These are phyloP conservation scores for Barbarea vulgaris DNA, from an alignment of 345 rosid genomes.

Conservation along the genomic window DNA sequence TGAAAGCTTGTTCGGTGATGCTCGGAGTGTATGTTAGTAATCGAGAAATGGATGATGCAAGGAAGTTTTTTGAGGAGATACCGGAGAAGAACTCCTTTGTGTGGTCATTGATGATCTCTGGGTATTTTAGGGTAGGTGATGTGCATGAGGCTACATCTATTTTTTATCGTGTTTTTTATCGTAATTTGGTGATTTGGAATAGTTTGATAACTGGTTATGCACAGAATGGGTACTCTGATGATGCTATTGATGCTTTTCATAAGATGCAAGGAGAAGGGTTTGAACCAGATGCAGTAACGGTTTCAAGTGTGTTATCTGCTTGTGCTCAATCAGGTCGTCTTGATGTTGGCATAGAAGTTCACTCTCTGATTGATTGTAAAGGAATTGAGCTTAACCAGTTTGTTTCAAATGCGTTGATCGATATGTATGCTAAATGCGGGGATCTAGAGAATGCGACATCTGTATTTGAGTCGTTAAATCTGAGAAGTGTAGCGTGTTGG, in stretches of 20 bases:
- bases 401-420: conserved; percentile 61
- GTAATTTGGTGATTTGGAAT: conserved; percentile 76
- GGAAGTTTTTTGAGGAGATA: conserved; percentile 58
- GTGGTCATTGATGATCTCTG: conserved; percentile 85
- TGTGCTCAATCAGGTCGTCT: conserved; percentile 70
- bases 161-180: conserved; percentile 50
- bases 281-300: conserved; percentile 66
- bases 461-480: conserved; percentile 55
- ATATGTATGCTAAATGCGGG: conserved; percentile 84
- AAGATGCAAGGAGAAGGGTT: conserved; percentile 60
- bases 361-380: conserved; percentile 43
- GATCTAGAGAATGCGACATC: conserved; percentile 56
- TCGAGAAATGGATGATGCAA: conserved; percentile 63
- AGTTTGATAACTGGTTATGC: conserved; percentile 67
- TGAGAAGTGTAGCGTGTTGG: conserved; percentile 63
- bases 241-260: conserved; percentile 58
- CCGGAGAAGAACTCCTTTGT: conserved; percentile 65
- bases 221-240: conserved; percentile 57
- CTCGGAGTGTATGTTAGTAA: conserved; percentile 59
- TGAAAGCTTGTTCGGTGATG: conserved; percentile 79
- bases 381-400: conserved; percentile 57
- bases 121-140: conserved; percentile 62
- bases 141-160: conserved; percentile 54
- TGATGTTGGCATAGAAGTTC: conserved; percentile 65
- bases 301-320: conserved; percentile 65